Evolutionary conservation across 768 basidiomycete genomes (phyloP).

Genomic region (Kwoniella dejecticola): DNA sequence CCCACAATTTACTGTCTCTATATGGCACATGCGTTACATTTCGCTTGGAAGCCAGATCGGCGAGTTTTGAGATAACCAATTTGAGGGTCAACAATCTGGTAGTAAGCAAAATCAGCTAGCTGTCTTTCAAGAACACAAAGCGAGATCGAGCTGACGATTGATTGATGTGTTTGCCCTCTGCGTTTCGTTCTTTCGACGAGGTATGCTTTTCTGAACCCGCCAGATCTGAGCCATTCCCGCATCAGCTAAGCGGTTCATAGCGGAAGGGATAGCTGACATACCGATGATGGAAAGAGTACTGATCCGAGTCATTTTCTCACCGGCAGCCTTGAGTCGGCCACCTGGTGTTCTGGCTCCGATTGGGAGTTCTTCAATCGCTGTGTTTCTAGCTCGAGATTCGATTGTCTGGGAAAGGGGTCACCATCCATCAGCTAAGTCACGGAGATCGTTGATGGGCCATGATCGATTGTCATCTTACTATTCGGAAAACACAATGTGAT

Average conservation of each 20-base stretch:
- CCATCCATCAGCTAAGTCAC: too few species aligned
- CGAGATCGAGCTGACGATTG: slow-evolving; percentile 53
- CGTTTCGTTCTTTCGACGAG: slow-evolving; percentile 89
- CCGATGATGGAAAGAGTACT: slow-evolving; percentile 51
- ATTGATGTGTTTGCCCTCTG: slow-evolving; percentile 96
- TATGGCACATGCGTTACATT: slow-evolving; percentile 83
- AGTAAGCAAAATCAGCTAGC: slow-evolving; percentile 3
- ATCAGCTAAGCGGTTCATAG: slow-evolving; percentile 12
- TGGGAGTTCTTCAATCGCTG: slow-evolving; percentile 59
- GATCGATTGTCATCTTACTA: slow-evolving; percentile 62
- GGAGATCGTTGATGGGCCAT: background rate
- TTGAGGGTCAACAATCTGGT: slow-evolving; percentile 84
- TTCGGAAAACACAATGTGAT: slow-evolving; percentile 89
- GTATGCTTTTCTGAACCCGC: slow-evolving; percentile 97
- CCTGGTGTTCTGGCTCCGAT: slow-evolving; percentile 43
- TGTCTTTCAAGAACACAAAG: background rate
- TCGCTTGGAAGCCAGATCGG: slow-evolving; percentile 68
- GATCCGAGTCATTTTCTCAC: slow-evolving; percentile 52
- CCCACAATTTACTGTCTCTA: slow-evolving; percentile 82
- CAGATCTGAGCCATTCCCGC: slow-evolving; percentile 59
- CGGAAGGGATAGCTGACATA: slow-evolving; percentile 16
- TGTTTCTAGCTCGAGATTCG: slow-evolving; percentile 68
- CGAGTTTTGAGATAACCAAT: slow-evolving; percentile 85
- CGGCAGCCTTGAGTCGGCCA: slow-evolving; percentile 34
- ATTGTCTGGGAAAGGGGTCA: slow-evolving; percentile 57